Evolutionary conservation across 148 eudicot species (phyloP).

Genomic region (Persicaria tinctoria): DNA sequence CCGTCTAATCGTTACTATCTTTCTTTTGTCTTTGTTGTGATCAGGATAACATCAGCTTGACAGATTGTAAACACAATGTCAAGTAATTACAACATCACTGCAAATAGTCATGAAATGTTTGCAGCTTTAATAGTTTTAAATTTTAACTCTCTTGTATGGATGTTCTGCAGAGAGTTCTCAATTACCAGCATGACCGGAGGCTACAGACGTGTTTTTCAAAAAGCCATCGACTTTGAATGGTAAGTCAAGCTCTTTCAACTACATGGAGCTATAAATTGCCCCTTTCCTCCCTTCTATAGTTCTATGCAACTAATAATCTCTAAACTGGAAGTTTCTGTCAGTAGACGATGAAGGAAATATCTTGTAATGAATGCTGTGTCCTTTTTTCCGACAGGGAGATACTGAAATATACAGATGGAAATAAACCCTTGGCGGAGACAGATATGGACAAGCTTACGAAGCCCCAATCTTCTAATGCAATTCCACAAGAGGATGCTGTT

Average conservation of each 20-base stretch:
- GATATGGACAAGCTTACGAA: conserved; percentile 57
- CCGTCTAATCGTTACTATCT: not conserved
- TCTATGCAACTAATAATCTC: not conserved
- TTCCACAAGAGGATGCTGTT: conserved; percentile 17
- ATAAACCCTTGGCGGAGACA: conserved; percentile 65
- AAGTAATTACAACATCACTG: conserved; percentile 41
- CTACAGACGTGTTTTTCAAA: conserved; percentile 83
- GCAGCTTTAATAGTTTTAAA: not conserved
- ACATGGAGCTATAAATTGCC: not conserved
- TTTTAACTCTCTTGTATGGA: not conserved
- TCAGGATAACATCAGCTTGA: conserved; percentile 81
- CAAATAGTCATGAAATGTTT: not conserved
- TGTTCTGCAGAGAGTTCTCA: conserved; percentile 71
- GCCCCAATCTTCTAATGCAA: conserved; percentile 21
- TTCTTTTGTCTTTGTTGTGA: conserved; percentile 8
- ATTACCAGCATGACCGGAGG: conserved; percentile 80
- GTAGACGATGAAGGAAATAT: too few species aligned
- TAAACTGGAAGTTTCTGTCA: not conserved
- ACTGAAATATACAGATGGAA: conserved; percentile 59
- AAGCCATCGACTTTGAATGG: conserved; percentile 79
- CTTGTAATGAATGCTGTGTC: not conserved
- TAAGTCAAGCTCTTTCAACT: conserved; percentile 18
- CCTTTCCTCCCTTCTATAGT: too few species aligned
- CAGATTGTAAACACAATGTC: conserved; percentile 55
- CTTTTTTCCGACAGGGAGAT: conserved; percentile 47